A percentile compares a stretch with the other conserved stretches of the same genome.
Conservation (phyloP, 768 basidiomycete species). For the Lanmaoa pseudosensibilis region DNA sequence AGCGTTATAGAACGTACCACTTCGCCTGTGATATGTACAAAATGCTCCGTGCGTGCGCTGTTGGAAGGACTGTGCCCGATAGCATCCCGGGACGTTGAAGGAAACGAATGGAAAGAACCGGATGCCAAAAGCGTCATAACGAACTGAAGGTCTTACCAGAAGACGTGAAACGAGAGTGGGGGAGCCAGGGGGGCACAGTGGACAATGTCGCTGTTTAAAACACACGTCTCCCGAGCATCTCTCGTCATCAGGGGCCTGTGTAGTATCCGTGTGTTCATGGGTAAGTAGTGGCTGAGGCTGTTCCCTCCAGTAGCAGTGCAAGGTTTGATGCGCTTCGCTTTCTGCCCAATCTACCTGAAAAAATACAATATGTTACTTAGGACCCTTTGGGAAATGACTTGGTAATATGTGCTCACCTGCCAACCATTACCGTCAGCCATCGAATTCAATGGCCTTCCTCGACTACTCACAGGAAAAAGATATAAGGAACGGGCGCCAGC, state of each 20-base stretch:
- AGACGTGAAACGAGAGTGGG: conserved; percentile 1
- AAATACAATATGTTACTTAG: not conserved
- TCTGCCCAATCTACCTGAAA: not conserved
- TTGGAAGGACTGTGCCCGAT: not conserved
- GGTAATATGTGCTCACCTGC: not conserved
- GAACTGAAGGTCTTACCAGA: conserved; percentile 9
- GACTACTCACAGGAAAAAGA: not conserved
- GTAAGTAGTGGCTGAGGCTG: not conserved
- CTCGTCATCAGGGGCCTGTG: not conserved
- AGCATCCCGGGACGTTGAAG: not conserved
- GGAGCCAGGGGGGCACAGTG: too few relatives aligned
- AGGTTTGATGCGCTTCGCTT: not conserved
- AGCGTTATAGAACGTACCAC: conserved; percentile 8
- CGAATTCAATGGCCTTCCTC: not conserved
- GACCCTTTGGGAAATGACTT: too few relatives aligned
- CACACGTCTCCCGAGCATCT: not conserved
- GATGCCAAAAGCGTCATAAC: not conserved
- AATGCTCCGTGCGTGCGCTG: not conserved
- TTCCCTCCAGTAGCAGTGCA: not conserved
- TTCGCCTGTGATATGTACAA: conserved; percentile 19
- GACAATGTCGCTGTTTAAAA: not conserved
- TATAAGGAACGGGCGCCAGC: too few relatives aligned
- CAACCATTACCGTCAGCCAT: not conserved
- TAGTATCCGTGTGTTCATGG: not conserved
- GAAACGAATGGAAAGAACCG: not conserved